Evolutionary conservation across 805 yeast genomes (phyloP), one percentile per base, ranked within the genome.

Genomic region (Cyberlindnera americana): DNA sequence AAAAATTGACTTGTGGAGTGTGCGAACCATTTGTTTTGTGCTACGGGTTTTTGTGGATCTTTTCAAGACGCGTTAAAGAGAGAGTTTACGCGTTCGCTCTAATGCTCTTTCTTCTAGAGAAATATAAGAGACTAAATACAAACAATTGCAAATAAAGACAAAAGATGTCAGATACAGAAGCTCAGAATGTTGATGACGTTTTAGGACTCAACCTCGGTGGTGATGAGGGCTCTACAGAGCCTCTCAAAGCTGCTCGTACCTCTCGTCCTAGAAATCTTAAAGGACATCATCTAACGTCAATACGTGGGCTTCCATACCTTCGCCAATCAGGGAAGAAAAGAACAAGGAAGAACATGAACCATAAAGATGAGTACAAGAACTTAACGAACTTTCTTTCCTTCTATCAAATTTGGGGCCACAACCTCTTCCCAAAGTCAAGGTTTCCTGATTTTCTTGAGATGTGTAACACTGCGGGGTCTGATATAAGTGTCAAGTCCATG

Each of bases 331-430:
- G 66, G 2, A 50, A 47, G 5, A 60, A 53, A 18, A 40, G 53
- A 12, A 40, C 56, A 13, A 46, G 61, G 32, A 46, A 48, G 21
- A 40, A 26, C 34, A 44, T 48, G 33, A 49, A 41, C 31, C 61
- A 65, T 49, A 66, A 57, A 43, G 71, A 70, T 44, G 80, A 77
- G 50, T 64, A 62, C 40, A 64, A 71, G 24, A 79, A 78, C 56
- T 56, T 78, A 38, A 58, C 69, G 9, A 61, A 67, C 24, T 56
- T 84, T 6, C 57, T 83, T 7, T 69, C 70, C 22, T 66, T 73
- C 26, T 84, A 82, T 57, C 88, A 83, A 59, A 52, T 79, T 24
- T 84, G 91, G 90, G 88, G 83, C 1, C 91, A 84, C 57, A 66
- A 72, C 17, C 52, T 88, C 27, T 87, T 73, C 54, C 95, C 96